phyloP scores from a whole-genome alignment of 2,329 filamentous ascomycete species.

The Aspergillus sp. region DNA sequence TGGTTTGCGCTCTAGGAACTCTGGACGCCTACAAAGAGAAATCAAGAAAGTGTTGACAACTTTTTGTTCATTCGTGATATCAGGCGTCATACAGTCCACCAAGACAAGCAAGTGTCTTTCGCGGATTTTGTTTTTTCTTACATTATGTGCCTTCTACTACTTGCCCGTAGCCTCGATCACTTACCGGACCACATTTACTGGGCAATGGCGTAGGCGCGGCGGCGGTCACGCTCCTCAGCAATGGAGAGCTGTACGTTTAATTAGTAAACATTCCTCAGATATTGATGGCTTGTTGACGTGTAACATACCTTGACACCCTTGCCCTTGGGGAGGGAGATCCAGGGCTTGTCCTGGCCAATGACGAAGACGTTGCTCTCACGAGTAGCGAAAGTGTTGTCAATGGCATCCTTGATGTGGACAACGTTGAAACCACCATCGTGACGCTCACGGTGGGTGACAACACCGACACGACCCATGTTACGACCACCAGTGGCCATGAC shows the following conservation, averaged over 20 bases:
- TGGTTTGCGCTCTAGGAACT: constrained; percentile 32
- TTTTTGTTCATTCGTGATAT: constrained; percentile 23
- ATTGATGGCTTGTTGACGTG: background rate
- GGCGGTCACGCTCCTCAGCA: constrained; percentile 98
- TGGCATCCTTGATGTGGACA: constrained; percentile 99
- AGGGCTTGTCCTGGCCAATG: constrained; percentile 97
- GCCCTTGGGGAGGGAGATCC: constrained; percentile 99
- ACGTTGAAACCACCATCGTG: constrained; percentile 99
- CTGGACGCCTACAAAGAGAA: constrained; percentile 30
- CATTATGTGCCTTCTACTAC: constrained; percentile 22
- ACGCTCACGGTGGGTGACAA: constrained; percentile 99
- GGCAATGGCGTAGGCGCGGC: constrained; percentile 68
- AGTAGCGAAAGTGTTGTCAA: constrained; percentile 99
- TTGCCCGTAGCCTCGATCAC: constrained; percentile 23
- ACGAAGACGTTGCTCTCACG: constrained; percentile 99
- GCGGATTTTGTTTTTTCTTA: constrained; percentile 24
- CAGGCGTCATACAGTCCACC: constrained; percentile 36
- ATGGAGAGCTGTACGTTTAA: constrained; percentile 70
- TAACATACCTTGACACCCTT: constrained; percentile 87
- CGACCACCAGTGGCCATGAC: constrained; percentile 99
- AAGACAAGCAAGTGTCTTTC: constrained; percentile 39
- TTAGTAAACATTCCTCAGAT: constrained; percentile 19
- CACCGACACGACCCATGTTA: constrained; percentile 99
- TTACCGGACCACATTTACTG: constrained; percentile 42
- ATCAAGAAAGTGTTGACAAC: constrained; percentile 17